Base-by-base conservation (phyloP, 2,329 filamentous ascomycete species). In the Penicillium sp. region DNA sequence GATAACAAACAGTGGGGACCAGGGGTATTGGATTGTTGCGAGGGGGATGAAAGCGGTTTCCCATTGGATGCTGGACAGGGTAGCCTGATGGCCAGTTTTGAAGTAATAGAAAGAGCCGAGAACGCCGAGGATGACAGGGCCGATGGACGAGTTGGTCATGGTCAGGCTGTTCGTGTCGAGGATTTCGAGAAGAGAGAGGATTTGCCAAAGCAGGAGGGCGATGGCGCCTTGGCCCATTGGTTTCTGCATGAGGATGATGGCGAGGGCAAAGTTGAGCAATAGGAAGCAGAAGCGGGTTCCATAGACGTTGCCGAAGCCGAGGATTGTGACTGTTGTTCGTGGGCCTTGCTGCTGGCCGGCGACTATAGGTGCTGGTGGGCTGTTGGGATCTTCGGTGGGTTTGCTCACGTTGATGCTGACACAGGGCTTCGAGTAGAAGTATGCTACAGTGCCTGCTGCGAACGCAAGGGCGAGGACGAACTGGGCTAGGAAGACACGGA, bases 41-140 rank as follows among this genome's bases (percentile, higher is more conserved):
- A 97, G 82, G 0, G 93, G 89, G 62, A 99, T 90, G 75, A 99
- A 99, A 3, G 91, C 93, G 19, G 85, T 84, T 76, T 99, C 94
- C 94, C 94, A 99, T 70, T 99, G 94, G 68, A 99, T 93, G 62
- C 86, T 90, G 63, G 87, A 84, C 25, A 96, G 82, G 0, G 87
- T 88, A 12, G 93, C 93, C 75, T 97, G 93, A 74, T 99, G 94
- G 58, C 94, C 94, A 0, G 94, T 99, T 71, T 96, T 97, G 84
- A 99, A 99, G 79, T 87, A 99, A 78, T 97, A 88, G 75, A 93
- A 96, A 67, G 89, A 91, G 57, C 92, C 94, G 0, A 99, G 84
- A n/a, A 97, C 77, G 11, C 87, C 93, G 26, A 97, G 83, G 60
- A 95, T 82, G 37, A 94, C 79, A 19, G 94, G 92, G 0, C 91